Evolutionary conservation across 2,329 filamentous ascomycete genomes (phyloP).

Genomic region (Colletotrichum sp.): DNA sequence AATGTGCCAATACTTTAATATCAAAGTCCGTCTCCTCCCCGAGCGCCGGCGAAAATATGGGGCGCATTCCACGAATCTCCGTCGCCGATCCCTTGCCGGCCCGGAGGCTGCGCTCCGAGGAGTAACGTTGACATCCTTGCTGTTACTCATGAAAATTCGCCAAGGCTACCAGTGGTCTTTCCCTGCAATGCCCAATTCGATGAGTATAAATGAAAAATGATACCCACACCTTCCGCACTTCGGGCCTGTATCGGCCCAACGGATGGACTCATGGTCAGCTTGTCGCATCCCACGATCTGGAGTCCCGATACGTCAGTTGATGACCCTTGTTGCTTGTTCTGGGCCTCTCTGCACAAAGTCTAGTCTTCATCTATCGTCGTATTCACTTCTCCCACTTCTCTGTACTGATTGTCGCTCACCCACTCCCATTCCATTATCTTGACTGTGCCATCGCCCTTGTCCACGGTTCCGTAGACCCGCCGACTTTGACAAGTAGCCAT

Average conservation of each 20-base stretch:
- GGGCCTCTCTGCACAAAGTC: not conserved
- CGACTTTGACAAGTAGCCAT: not conserved
- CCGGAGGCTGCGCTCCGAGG: not conserved
- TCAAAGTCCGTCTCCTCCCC: not conserved
- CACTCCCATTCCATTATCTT: not conserved
- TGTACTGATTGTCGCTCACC: not conserved
- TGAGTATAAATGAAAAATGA: not conserved
- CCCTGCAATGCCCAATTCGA: not conserved
- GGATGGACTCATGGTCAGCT: not conserved
- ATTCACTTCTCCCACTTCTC: not conserved
- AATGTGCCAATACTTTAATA: not conserved
- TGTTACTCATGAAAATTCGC: not conserved
- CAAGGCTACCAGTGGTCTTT: not conserved
- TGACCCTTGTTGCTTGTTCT: rapidly evolving
- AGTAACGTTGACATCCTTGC: not conserved
- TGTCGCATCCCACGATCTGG: not conserved
- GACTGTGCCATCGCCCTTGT: not conserved
- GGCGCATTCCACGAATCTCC: slow-evolving; percentile 4
- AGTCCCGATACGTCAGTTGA: not conserved
- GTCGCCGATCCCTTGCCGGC: not conserved
- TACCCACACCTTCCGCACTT: not conserved
- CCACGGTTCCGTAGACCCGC: not conserved
- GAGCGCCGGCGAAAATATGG: not conserved
- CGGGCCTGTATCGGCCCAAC: not conserved
- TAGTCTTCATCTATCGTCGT: too few relatives aligned